A percentile compares a stretch with the other conserved stretches of the same genome.
Evolutionary conservation across 352 stramenopile species (phyloP).

Genomic region (Globisporangium perplexum): DNA sequence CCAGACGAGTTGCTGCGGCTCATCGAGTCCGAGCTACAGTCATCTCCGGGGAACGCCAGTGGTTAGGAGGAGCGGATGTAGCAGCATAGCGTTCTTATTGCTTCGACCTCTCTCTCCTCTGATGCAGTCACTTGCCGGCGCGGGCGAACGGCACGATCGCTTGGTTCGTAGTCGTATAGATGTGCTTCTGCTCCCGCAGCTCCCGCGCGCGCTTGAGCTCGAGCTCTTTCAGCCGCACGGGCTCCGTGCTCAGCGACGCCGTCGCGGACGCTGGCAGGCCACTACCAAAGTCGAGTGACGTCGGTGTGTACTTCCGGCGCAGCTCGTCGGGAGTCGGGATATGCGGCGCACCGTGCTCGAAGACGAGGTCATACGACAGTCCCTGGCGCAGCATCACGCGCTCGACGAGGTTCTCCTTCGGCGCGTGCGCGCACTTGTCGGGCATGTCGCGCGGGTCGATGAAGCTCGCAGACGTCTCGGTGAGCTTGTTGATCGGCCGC

Average conservation of each 20-base stretch:
- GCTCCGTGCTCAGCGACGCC: slow-evolving; percentile 25
- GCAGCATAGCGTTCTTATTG: no score
- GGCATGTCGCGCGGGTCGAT: slow-evolving; percentile 47
- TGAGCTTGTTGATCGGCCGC: slow-evolving; percentile 35
- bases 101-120: no score
- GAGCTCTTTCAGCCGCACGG: slow-evolving; percentile 23
- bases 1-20: no score
- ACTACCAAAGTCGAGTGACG: slow-evolving; percentile 45
- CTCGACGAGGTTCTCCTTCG: slow-evolving; percentile 42
- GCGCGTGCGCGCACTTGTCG: slow-evolving; percentile 44
- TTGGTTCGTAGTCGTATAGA: slow-evolving; percentile 58
- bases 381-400: slow-evolving; percentile 45
- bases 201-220: slow-evolving; percentile 39
- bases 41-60: no score
- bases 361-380: slow-evolving; percentile 67
- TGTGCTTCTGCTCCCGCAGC: slow-evolving; percentile 27
- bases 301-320: slow-evolving; percentile 44
- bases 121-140: slow-evolving; percentile 8
- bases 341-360: slow-evolving; percentile 56
- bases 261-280: slow-evolving; percentile 14
- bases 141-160: slow-evolving; percentile 30
- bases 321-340: slow-evolving; percentile 37
- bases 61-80: no score
- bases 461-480: slow-evolving; percentile 49
- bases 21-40: no score